These are phyloP conservation scores for Exophiala lecanii-corni DNA, from an alignment of 2,329 filamentous ascomycete genomes.

Conservation along the genomic window DNA sequence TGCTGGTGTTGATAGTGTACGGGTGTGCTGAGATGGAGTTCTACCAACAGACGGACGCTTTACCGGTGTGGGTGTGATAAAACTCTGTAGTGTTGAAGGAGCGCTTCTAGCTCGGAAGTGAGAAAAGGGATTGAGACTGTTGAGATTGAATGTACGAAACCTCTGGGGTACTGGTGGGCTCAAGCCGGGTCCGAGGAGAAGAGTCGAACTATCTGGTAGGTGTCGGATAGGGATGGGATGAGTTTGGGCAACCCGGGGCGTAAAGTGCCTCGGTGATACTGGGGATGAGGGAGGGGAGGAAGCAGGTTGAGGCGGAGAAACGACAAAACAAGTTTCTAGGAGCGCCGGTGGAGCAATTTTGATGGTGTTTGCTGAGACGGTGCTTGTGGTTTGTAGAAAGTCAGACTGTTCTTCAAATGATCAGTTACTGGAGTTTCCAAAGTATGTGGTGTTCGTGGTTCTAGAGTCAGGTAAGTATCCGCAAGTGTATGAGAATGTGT, in stretches of 20 bases:
- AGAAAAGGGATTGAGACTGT: constrained; percentile 2
- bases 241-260: constrained; percentile 18
- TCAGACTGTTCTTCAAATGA: neutral
- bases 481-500: constrained; percentile 6
- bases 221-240: constrained; percentile 19
- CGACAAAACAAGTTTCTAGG: constrained; percentile 14
- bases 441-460: constrained; percentile 3
- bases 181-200: constrained; percentile 22
- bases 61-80: neutral
- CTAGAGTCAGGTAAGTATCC: neutral
- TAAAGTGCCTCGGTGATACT: constrained; percentile 9
- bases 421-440: no score
- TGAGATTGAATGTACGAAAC: constrained; percentile 10
- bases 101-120: constrained; percentile 12
- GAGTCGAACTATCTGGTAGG: constrained; percentile 23
- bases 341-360: constrained; percentile 20
- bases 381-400: neutral
- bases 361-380: constrained; percentile 4
- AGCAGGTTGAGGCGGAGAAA: constrained; percentile 2
- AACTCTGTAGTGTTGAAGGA: constrained; percentile 1
- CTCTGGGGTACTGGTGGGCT: constrained; percentile 25
- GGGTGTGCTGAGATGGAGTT: constrained; percentile 5
- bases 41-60: constrained; percentile 2
- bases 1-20: neutral
- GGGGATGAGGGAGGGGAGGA: neutral